Evolutionary conservation across 768 basidiomycete genomes (phyloP).

Genomic region (Boletus subparvulus): DNA sequence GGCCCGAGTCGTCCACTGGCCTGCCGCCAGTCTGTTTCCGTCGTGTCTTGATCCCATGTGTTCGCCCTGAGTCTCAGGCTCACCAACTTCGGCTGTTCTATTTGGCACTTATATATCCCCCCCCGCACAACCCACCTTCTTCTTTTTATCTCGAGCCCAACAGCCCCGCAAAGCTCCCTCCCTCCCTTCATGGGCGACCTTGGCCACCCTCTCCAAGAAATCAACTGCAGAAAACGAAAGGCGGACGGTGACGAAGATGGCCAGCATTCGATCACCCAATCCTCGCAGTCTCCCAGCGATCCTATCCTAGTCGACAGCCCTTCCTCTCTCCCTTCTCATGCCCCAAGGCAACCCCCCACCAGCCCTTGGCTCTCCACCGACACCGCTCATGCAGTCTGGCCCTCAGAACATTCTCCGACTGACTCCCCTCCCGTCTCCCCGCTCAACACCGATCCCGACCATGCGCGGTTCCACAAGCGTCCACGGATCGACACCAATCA

Average conservation of each 20-base stretch:
- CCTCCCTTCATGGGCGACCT: slow-evolving; percentile 58
- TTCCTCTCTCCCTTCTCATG: slow-evolving; percentile 27
- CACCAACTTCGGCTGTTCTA: slow-evolving; percentile 20
- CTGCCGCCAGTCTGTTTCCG: slow-evolving; percentile 23
- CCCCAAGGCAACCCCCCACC: slow-evolving; percentile 43
- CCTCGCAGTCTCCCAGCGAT: slow-evolving; percentile 27
- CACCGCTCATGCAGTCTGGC: slow-evolving; percentile 35
- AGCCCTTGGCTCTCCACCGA: slow-evolving; percentile 33
- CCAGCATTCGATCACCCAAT: slow-evolving; percentile 33
- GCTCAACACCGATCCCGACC: slow-evolving; percentile 37
- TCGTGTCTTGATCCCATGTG: slow-evolving; percentile 30
- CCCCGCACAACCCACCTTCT: slow-evolving; percentile 10
- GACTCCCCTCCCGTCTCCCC: slow-evolving; percentile 37
- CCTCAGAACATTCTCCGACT: slow-evolving; percentile 38
- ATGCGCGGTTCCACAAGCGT: slow-evolving; percentile 29
- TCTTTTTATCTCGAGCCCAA: slow-evolving; percentile 13
- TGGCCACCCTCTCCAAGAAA: slow-evolving; percentile 49
- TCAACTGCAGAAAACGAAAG: slow-evolving; percentile 67
- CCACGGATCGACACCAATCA: slow-evolving; percentile 31
- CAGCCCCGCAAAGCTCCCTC: slow-evolving; percentile 17
- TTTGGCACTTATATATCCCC: slow-evolving; percentile 36
- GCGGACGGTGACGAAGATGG: slow-evolving; percentile 49
- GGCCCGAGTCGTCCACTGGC: slow-evolving; percentile 9
- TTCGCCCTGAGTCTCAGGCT: slow-evolving; percentile 32
- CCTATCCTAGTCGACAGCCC: slow-evolving; percentile 38